These are phyloP conservation scores for Teratosphaeria nubilosa DNA, from an alignment of 2,329 filamentous ascomycete species.

Conservation along the genomic window DNA sequence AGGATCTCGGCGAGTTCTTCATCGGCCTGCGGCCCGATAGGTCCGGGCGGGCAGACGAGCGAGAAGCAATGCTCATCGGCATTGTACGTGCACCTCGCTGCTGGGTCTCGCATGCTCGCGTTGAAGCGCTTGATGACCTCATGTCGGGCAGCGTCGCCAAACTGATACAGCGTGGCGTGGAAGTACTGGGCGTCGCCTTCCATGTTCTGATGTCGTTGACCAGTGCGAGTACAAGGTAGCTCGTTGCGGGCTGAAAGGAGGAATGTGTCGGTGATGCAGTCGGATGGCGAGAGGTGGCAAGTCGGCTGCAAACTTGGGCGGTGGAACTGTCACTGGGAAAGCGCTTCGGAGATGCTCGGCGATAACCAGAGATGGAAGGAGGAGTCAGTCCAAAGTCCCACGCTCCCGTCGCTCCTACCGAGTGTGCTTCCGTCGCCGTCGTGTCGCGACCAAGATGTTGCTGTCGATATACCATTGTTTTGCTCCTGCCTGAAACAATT, in stretches of 20 bases:
- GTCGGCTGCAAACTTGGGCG: background rate
- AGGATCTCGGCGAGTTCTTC: slow-evolving; percentile 9
- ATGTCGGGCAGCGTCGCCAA: slow-evolving; percentile 10
- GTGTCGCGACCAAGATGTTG: too few relatives aligned
- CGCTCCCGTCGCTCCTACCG: background rate
- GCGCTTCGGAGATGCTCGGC: background rate
- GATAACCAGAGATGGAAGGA: background rate
- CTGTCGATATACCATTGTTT: too few relatives aligned
- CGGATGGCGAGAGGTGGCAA: background rate
- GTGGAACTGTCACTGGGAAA: background rate
- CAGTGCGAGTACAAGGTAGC: too few relatives aligned
- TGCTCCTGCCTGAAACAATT: too few relatives aligned
- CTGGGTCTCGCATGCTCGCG: slow-evolving; percentile 8
- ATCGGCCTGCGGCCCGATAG: slow-evolving; percentile 10
- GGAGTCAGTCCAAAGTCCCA: too few relatives aligned
- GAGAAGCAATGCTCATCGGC: slow-evolving; percentile 9
- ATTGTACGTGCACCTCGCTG: slow-evolving; percentile 13
- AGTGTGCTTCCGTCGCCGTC: background rate
- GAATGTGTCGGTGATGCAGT: too few relatives aligned
- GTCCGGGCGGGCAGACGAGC: slow-evolving; percentile 9
- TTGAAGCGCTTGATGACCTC: slow-evolving; percentile 14
- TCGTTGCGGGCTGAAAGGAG: too few relatives aligned
- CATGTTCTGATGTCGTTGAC: background rate
- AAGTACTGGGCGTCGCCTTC: slow-evolving; percentile 12
- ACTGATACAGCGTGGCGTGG: slow-evolving; percentile 19